These are phyloP conservation scores for Barbarea vulgaris DNA, from an alignment of 345 rosid species.

Conservation along the genomic window DNA sequence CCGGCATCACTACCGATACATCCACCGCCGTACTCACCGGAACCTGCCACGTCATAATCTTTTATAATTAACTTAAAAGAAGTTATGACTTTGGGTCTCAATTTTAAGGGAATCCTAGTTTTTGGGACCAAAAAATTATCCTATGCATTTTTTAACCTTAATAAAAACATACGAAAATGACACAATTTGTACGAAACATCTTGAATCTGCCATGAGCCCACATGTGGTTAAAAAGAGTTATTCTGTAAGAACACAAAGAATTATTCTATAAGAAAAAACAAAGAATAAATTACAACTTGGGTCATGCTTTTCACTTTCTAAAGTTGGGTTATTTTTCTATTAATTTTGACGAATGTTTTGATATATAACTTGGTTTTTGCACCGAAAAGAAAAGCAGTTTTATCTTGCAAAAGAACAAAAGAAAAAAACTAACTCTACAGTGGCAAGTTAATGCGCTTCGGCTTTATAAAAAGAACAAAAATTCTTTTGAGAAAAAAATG, in stretches of 20 bases:
- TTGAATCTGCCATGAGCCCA: background rate
- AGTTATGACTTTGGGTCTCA: background rate
- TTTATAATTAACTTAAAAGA: background rate
- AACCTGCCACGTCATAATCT: conserved; percentile 42
- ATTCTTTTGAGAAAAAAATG: conserved; percentile 31
- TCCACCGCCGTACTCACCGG: conserved; percentile 49
- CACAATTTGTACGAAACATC: background rate
- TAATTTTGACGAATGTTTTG: background rate
- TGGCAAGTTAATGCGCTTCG: conserved; percentile 34
- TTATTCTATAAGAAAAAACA: too few relatives aligned
- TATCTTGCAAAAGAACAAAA: background rate
- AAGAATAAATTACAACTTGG: conserved; percentile 17
- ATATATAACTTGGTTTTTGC: conserved; percentile 8
- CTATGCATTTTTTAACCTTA: background rate
- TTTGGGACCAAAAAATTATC: background rate
- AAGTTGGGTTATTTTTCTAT: background rate
- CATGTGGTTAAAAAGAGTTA: background rate
- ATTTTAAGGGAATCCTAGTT: background rate
- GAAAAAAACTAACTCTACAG: background rate
- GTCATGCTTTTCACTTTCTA: conserved; percentile 28
- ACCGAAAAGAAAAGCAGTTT: conserved; percentile 25
- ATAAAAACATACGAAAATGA: background rate
- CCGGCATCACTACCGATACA: conserved; percentile 89
- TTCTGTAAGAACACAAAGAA: too few relatives aligned
- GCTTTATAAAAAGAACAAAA: conserved; percentile 33